phyloP scores from a whole-genome alignment of 2,329 filamentous ascomycete genomes.

The Diaporthe sp. region DNA sequence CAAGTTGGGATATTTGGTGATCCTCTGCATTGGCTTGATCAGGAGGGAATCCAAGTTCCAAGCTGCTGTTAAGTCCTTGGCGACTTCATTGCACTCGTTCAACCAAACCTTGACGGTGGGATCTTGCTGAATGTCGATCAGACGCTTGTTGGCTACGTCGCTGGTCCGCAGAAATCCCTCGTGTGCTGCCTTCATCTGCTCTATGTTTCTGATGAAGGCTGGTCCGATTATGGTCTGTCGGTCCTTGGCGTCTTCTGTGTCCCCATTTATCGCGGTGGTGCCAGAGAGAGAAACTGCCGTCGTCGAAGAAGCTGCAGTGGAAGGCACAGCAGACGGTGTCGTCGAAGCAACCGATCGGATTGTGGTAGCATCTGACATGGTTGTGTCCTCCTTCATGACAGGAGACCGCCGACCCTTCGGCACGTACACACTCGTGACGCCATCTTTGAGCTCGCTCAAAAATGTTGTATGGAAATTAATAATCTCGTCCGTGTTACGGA shows the following conservation, averaged over 20 bases:
- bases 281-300: slow-evolving; percentile 38
- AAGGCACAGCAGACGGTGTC: slow-evolving; percentile 48
- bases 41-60: slow-evolving; percentile 97
- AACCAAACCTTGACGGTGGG: slow-evolving; percentile 84
- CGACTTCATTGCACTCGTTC: slow-evolving; percentile 91
- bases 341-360: slow-evolving; percentile 53
- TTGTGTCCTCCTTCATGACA: slow-evolving; percentile 50
- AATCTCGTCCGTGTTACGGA: slow-evolving; percentile 93
- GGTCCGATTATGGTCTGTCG: slow-evolving; percentile 66
- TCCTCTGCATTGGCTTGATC: slow-evolving; percentile 95
- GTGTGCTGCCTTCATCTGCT: slow-evolving; percentile 71
- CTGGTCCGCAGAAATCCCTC: slow-evolving; percentile 75
- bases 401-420: slow-evolving; percentile 65
- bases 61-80: slow-evolving; percentile 90
- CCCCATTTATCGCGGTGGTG: slow-evolving; percentile 52
- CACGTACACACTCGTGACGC: slow-evolving; percentile 83
- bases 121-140: slow-evolving; percentile 75
- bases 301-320: slow-evolving; percentile 39
- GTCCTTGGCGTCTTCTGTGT: slow-evolving; percentile 66
- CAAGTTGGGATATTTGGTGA: slow-evolving; percentile 93
- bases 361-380: slow-evolving; percentile 49
- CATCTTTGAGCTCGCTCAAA: slow-evolving; percentile 83
- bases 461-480: slow-evolving; percentile 88
- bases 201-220: slow-evolving; percentile 69
- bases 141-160: slow-evolving; percentile 71